Percentiles rank a stretch among this genome's conserved stretches.
These are phyloP conservation scores for Boletus coccyginus DNA, from an alignment of 768 basidiomycete species.

Conservation along the genomic window DNA sequence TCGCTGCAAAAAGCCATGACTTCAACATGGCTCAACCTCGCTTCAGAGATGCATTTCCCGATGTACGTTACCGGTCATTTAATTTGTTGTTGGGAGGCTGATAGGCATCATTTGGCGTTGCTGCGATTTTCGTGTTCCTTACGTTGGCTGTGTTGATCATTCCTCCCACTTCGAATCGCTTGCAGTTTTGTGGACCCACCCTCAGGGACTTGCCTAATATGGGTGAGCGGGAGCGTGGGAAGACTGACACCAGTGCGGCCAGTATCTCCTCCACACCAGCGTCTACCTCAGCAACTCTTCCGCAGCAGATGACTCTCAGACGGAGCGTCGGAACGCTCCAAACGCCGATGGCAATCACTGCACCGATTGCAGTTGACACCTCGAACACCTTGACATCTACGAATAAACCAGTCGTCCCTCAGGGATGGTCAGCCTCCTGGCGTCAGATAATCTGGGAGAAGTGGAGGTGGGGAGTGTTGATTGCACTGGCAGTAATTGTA, in stretches of 20 bases:
- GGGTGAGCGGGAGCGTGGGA: slow-evolving; percentile 76
- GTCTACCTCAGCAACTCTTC: slow-evolving; percentile 21
- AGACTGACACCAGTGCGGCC: slow-evolving; percentile 30
- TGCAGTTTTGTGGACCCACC: slow-evolving; percentile 65
- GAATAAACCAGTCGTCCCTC: slow-evolving; percentile 32
- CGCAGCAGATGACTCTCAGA: slow-evolving; percentile 19
- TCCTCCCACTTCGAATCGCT: slow-evolving; percentile 4
- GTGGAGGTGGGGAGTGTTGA: slow-evolving; percentile 80
- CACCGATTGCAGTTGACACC: slow-evolving; percentile 13
- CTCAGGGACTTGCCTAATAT: slow-evolving; percentile 87
- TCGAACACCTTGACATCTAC: slow-evolving; percentile 21
- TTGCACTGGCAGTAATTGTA: slow-evolving; percentile 74
- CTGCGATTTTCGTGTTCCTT: slow-evolving; percentile 19
- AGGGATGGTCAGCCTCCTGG: slow-evolving; percentile 61
- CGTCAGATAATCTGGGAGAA: slow-evolving; percentile 74
- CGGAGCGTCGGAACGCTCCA: slow-evolving; percentile 22
- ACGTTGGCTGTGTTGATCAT: slow-evolving; percentile 22
- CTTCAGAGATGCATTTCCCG: slow-evolving; percentile 87
- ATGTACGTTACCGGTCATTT: slow-evolving; percentile 51
- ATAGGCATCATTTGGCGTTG: slow-evolving; percentile 16
- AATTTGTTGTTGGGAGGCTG: slow-evolving; percentile 20
- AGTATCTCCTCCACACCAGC: slow-evolving; percentile 14
- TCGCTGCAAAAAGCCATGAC: slow-evolving; percentile 76
- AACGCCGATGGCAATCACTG: slow-evolving; percentile 12
- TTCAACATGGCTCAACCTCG: slow-evolving; percentile 81